Base-by-base conservation (phyloP, 129 eudicot genomes). In the Lonicera japonica region DNA sequence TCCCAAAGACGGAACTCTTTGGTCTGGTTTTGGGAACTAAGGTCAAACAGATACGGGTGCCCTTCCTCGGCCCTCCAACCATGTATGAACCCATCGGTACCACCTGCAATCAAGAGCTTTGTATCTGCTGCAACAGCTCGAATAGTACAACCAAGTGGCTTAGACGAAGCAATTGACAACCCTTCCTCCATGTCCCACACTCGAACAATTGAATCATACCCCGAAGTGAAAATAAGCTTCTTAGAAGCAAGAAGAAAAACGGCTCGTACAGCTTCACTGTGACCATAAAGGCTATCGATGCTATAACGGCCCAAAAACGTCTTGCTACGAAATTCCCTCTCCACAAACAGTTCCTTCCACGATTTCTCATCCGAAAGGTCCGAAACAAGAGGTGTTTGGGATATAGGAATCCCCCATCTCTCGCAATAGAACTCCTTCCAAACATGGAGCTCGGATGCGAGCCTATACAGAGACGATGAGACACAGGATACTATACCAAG, bases 161-260 rank as follows among this genome's bases (percentile, higher is more conserved):
- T 73, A n/a, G 99, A 92, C 21, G 85, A 74, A 39, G 96, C 73
- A 21, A 92, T 76, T 4, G 78, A 83, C 67, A 76, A 57, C 50
- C 99, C 99, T 72, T 92, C 95, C 67, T 88, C 99, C 83, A 88
- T 40, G 29, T 92, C 95, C 99, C 99, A 92, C 88, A 92, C 80
- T 66, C 95, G 77, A 50, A 88, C 78, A 59, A 83, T 52, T 21
- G 86, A 85, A 75, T 92, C 99, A 80, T 92, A 85, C 11, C 96
- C 99, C 1, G 99, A 83, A 75, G 92, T 92, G 56, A 92, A 76
- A 11, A 92, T 60, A 2, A 92, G 78, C 75, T 88, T 85, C 76
- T 70, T 83, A 7, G 96, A 88, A 43, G 80, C 83, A 64, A 92
- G 62, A 48, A 79, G 69, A 59, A 78, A 92, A 22, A 92, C 89